Percentiles rank a stretch among this genome's conserved stretches.
Evolutionary conservation across 257 asterid species (phyloP).

Genomic region (Solanum sejunctum): DNA sequence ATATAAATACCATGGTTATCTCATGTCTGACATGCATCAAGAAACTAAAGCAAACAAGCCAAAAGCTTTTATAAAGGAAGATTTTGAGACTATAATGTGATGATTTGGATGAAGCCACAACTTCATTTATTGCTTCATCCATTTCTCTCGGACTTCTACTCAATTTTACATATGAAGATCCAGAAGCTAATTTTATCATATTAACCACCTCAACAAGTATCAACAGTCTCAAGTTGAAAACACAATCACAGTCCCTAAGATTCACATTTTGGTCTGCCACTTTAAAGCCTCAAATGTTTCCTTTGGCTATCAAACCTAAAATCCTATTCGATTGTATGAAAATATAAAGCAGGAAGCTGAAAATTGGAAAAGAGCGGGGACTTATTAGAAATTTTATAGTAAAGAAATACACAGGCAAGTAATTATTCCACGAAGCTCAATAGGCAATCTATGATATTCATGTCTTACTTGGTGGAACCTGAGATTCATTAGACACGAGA

Average conservation of each 20-base stretch:
- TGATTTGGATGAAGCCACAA: not conserved
- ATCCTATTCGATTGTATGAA: not conserved
- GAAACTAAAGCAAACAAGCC: not conserved
- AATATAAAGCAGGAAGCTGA: not conserved
- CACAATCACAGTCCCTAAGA: not conserved
- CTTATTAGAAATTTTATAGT: not conserved
- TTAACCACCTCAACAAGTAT: not conserved
- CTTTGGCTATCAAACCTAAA: not conserved
- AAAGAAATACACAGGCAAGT: not conserved
- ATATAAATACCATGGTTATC: not conserved
- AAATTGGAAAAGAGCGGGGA: not conserved
- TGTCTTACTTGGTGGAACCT: conserved; percentile 39
- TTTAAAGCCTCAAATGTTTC: not conserved
- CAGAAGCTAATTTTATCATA: not conserved
- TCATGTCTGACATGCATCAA: not conserved
- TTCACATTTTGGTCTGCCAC: not conserved
- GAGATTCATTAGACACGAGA: conserved; percentile 44
- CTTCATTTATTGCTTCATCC: not conserved
- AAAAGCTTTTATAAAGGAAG: not conserved
- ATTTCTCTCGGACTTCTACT: not conserved
- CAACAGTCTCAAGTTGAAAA: not conserved
- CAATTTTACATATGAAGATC: not conserved
- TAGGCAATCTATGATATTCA: not conserved
- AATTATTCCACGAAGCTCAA: not conserved
- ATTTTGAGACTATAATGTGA: not conserved